phyloP scores from a whole-genome alignment of 768 basidiomycete species.

The Mycena floridula region DNA sequence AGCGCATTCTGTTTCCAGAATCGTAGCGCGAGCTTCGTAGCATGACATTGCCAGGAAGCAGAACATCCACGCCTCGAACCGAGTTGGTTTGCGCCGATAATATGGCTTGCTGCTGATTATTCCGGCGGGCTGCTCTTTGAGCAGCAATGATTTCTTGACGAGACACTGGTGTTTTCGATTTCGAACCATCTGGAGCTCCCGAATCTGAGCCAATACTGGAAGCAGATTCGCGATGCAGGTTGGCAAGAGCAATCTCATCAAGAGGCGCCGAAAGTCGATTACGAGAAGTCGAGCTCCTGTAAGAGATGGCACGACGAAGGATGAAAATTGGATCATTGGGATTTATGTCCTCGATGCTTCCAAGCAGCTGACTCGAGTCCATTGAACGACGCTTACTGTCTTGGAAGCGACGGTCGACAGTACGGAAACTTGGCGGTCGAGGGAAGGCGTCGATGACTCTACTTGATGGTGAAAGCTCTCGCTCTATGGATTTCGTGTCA shows the following conservation, averaged over 20 bases:
- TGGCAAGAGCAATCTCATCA: conserved; percentile 77
- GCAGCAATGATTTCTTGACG: conserved; percentile 91
- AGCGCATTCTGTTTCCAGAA: conserved; percentile 69
- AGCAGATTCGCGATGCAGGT: conserved; percentile 61
- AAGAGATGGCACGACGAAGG: conserved; percentile 75
- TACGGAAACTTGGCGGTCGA: conserved; percentile 64
- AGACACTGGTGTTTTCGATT: conserved; percentile 26
- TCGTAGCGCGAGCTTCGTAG: conserved; percentile 81
- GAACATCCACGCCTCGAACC: conserved; percentile 81
- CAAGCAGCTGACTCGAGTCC: conserved; percentile 71
- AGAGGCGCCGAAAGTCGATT: conserved; percentile 70
- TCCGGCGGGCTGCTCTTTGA: conserved; percentile 80
- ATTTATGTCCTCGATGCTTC: conserved; percentile 65
- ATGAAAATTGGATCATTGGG: conserved; percentile 87
- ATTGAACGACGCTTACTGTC: conserved; percentile 80
- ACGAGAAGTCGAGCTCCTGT: conserved; percentile 65
- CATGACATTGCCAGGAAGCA: conserved; percentile 78
- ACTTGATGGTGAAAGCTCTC: conserved; percentile 71
- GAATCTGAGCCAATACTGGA: conserved; percentile 54
- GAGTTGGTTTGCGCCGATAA: conserved; percentile 77
- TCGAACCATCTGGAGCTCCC: conserved; percentile 19
- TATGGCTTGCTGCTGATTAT: conserved; percentile 81
- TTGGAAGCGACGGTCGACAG: conserved; percentile 51
- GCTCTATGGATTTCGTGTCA: conserved; percentile 46
- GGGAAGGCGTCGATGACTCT: conserved; percentile 81